These are phyloP conservation scores for Selaginella tamariscina DNA, from an alignment of 75 land plant genomes.

Conservation along the genomic window DNA sequence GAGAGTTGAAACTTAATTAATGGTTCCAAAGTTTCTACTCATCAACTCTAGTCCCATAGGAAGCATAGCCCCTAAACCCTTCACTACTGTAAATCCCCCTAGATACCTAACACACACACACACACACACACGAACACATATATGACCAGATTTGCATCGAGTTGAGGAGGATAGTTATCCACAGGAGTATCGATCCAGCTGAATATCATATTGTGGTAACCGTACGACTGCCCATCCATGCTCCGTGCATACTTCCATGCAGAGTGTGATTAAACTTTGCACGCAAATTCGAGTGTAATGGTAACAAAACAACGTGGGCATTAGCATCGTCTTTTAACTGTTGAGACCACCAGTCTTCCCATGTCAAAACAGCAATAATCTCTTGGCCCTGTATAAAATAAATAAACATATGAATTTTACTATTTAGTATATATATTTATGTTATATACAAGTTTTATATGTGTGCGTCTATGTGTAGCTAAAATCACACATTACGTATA, in stretches of 20 bases:
- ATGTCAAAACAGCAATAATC: conserved; percentile 67
- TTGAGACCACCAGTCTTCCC: conserved; percentile 94
- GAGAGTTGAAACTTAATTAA: too few relatives aligned
- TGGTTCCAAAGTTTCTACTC: too few relatives aligned
- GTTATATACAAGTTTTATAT: too few relatives aligned
- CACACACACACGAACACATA: too few relatives aligned
- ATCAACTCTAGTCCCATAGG: too few relatives aligned
- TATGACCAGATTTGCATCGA: conserved; percentile 89
- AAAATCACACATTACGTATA: background rate
- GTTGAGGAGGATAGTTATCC: conserved; percentile 86
- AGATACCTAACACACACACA: too few relatives aligned
- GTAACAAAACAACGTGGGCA: conserved; percentile 84
- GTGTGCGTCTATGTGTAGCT: too few relatives aligned
- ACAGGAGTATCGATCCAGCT: conserved; percentile 90
- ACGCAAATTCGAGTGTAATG: conserved; percentile 65
- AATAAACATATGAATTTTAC: background rate
- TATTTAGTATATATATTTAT: background rate
- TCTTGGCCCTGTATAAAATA: conserved; percentile 61
- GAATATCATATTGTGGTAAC: conserved; percentile 96
- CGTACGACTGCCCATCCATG: conserved; percentile 80
- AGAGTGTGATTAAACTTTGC: conserved; percentile 77
- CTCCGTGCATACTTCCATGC: conserved; percentile 82
- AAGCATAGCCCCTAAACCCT: too few relatives aligned
- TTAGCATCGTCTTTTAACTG: conserved; percentile 64
- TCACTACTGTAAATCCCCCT: too few relatives aligned